Conservation (phyloP, 768 basidiomycete species). For the Mycena floridula region DNA sequence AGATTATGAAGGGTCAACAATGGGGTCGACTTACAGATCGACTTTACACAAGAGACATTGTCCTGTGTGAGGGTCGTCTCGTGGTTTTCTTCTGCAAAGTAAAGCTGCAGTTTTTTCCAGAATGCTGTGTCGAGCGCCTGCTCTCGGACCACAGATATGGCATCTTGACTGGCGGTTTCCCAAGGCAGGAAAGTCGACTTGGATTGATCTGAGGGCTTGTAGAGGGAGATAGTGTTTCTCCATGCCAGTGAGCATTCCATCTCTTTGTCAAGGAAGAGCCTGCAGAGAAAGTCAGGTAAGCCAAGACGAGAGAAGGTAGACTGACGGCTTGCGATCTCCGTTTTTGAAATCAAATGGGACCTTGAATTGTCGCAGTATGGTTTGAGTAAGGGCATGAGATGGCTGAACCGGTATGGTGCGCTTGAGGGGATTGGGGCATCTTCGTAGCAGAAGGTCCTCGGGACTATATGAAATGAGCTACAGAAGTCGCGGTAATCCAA, state of each 20-base stretch:
- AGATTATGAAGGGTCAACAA: neutral
- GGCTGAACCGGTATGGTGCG: conserved; percentile 41
- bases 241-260: conserved; percentile 69
- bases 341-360: conserved; percentile 35
- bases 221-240: conserved; percentile 38
- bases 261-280: conserved; percentile 50
- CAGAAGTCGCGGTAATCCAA: too few relatives aligned
- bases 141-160: conserved; percentile 43
- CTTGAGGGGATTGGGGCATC: conserved; percentile 64
- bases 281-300: conserved; percentile 13
- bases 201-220: conserved; percentile 37
- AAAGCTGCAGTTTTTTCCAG: conserved; percentile 63
- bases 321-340: conserved; percentile 38
- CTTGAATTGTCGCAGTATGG: conserved; percentile 52
- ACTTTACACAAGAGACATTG: conserved; percentile 68
- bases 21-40: conserved; percentile 49
- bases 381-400: conserved; percentile 44
- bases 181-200: conserved; percentile 54
- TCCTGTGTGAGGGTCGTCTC: conserved; percentile 59
- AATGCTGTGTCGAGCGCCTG: conserved; percentile 42
- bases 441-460: conserved; percentile 54
- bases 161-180: conserved; percentile 46
- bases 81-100: conserved; percentile 76
- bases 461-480: too few relatives aligned
- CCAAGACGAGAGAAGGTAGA: conserved; percentile 7